These are phyloP conservation scores for Candida suzukii DNA, from an alignment of 805 yeast species.

Conservation along the genomic window DNA sequence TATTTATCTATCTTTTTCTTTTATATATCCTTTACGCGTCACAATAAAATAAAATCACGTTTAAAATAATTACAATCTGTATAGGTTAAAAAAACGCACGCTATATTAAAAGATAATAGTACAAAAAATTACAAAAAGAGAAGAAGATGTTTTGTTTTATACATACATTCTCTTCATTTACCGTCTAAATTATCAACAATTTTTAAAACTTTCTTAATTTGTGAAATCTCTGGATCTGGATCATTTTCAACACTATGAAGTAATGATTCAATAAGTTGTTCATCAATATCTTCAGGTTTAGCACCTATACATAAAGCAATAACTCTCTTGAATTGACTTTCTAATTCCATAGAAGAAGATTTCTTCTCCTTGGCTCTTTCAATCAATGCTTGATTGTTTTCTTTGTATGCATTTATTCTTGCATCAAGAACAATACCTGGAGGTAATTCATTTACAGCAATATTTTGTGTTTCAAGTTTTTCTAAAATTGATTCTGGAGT, in stretches of 20 bases:
- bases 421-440: slow-evolving; percentile 56
- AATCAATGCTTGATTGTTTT: slow-evolving; percentile 54
- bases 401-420: slow-evolving; percentile 70
- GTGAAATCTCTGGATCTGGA: slow-evolving; percentile 40
- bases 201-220: slow-evolving; percentile 25
- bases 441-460: slow-evolving; percentile 31
- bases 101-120: no score
- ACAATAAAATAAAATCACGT: no score
- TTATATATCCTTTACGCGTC: no score
- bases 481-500: slow-evolving; percentile 1
- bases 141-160: no score
- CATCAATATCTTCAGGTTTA: slow-evolving; percentile 61
- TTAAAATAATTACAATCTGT: no score
- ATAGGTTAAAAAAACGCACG: no score
- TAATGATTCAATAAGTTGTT: slow-evolving; percentile 64
- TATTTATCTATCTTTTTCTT: no score
- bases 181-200: slow-evolving; percentile 24
- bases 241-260: slow-evolving; percentile 88
- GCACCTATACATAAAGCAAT: slow-evolving; percentile 88
- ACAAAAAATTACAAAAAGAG: no score
- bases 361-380: slow-evolving; percentile 45
- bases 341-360: slow-evolving; percentile 49
- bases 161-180: no score
- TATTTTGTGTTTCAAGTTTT: slow-evolving; percentile 5
- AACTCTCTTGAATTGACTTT: slow-evolving; percentile 77